Conservation (phyloP, 139 green algal species). For the Asterochloris erici region DNA sequence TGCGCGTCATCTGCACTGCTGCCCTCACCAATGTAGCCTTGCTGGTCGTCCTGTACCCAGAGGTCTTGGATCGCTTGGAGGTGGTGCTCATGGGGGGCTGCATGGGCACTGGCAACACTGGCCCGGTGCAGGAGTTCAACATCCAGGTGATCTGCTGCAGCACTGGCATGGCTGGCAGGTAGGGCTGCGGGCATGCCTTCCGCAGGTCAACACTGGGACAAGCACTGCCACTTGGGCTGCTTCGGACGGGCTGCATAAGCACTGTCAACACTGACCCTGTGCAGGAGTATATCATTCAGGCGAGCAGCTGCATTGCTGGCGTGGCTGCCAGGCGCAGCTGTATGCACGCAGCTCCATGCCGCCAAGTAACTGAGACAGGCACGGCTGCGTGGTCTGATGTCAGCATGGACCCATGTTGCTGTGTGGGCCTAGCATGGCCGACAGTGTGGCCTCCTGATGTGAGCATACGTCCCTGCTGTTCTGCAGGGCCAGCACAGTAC, state of each 20-base stretch:
- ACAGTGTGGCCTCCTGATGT: neutral
- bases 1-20: conserved; percentile 78
- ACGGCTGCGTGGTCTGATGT: too few relatives aligned
- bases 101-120: conserved; percentile 67
- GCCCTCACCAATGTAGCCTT: conserved; percentile 91
- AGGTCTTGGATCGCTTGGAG: conserved; percentile 64
- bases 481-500: neutral
- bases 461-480: neutral
- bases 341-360: too few relatives aligned
- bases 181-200: too few relatives aligned
- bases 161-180: neutral
- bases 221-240: neutral
- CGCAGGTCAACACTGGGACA: neutral
- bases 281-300: neutral
- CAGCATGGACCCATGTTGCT: too few relatives aligned
- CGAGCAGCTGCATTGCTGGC: too few relatives aligned
- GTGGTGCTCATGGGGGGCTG: conserved; percentile 80
- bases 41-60: conserved; percentile 82
- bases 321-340: too few relatives aligned
- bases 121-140: conserved; percentile 43
- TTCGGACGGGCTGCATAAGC: neutral
- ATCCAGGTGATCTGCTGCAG: conserved; percentile 21
- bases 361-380: too few relatives aligned
- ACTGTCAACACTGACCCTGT: neutral
- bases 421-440: too few relatives aligned